Conservation (phyloP, 371 early-diverging fungal genomes). For the Apophysomyces ossiformis region DNA sequence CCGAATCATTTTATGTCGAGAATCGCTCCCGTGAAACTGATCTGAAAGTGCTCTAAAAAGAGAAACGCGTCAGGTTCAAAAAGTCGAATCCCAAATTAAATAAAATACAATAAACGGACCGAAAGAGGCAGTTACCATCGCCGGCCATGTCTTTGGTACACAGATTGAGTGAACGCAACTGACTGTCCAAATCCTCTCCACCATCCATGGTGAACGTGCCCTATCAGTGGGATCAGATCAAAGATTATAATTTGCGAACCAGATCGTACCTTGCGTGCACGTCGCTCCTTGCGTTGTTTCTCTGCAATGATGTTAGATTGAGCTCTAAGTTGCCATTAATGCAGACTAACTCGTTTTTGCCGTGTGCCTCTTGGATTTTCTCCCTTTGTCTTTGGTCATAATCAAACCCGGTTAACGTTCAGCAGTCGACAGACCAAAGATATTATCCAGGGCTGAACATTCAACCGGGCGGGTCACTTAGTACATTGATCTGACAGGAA, state of each 20-base stretch:
- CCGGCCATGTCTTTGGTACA: constrained; percentile 77
- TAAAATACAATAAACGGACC: constrained; percentile 35
- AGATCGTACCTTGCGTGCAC: neutral
- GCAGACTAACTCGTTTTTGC: neutral
- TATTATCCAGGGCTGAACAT: no score
- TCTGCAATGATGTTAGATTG: neutral
- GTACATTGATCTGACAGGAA: no score
- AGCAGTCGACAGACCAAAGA: neutral
- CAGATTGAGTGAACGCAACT: constrained; percentile 50
- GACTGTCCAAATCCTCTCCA: constrained; percentile 32
- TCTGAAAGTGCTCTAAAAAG: constrained; percentile 70
- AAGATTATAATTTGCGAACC: neutral
- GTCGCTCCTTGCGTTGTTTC: neutral
- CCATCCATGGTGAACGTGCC: neutral
- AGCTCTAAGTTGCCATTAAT: neutral
- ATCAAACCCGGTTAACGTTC: neutral
- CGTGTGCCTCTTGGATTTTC: neutral
- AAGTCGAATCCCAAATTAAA: neutral
- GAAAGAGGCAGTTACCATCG: constrained; percentile 88
- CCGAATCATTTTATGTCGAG: constrained; percentile 61
- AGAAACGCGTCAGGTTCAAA: neutral
- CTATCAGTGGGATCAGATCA: neutral
- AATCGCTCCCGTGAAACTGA: constrained; percentile 68
- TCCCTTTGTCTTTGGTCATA: neutral
- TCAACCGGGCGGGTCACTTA: no score